Evolutionary conservation across 2,329 filamentous ascomycete genomes (phyloP).

Genomic region (Neonectria sp.): DNA sequence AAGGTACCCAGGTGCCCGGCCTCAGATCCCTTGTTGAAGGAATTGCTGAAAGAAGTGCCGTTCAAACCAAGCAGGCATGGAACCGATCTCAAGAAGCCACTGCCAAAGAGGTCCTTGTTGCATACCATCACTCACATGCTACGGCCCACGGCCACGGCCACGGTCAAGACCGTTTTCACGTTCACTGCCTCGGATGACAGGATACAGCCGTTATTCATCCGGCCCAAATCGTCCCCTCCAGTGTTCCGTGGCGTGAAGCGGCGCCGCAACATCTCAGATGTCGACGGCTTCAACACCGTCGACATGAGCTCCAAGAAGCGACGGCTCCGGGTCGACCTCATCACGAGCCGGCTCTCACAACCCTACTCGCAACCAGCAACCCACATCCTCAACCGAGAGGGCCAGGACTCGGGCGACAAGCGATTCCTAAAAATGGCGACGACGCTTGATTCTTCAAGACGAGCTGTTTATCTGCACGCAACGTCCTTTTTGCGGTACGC

Average conservation of each 20-base stretch:
- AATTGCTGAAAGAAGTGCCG: constrained; percentile 34
- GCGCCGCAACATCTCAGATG: constrained; percentile 67
- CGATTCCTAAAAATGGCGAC: constrained; percentile 65
- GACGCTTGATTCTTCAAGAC: constrained; percentile 54
- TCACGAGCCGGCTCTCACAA: constrained; percentile 79
- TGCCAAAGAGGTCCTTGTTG: not conserved
- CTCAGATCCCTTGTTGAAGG: constrained; percentile 41
- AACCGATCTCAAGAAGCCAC: constrained; percentile 5
- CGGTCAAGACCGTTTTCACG: constrained; percentile 24
- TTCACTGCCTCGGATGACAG: constrained; percentile 30
- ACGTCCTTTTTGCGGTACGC: constrained; percentile 74
- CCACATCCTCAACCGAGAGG: constrained; percentile 77
- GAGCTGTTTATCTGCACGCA: constrained; percentile 62
- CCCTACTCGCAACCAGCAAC: constrained; percentile 79
- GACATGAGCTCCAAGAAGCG: constrained; percentile 75
- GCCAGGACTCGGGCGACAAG: constrained; percentile 59
- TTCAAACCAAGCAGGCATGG: constrained; percentile 16
- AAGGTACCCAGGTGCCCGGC: constrained; percentile 43
- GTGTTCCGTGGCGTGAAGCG: constrained; percentile 60
- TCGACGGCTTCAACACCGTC: constrained; percentile 70
- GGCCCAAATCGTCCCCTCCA: not conserved
- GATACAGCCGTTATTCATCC: constrained; percentile 33
- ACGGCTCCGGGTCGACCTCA: constrained; percentile 72
- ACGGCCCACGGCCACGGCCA: not conserved
- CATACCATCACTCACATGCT: not conserved